Evolutionary conservation across 1,284 basidiomycete species (phyloP), one percentile per base, ranked within the genome.

Genomic region (Earliella scabrosa): DNA sequence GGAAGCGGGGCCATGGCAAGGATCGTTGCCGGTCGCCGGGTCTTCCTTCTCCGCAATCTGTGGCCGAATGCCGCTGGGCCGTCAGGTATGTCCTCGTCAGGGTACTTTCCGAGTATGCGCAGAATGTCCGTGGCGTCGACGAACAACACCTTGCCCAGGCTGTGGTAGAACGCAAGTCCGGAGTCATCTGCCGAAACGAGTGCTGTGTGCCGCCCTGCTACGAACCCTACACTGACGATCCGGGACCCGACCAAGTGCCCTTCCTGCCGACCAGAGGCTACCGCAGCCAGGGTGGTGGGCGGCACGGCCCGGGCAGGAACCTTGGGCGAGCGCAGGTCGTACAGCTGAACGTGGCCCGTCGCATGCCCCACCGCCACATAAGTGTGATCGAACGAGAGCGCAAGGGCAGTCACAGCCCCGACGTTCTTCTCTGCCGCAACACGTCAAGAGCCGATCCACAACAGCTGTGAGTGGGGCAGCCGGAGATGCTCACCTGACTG

Each of bases 141-240:
- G 59, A 98, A 98, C 18, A 99, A 81, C 7, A 99, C 90, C 68
- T 94, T 96, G 18, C 97, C 96, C 2, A 99, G 78, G 50, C 91
- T 93, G 73, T 98, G 97, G 72, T 95, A 98, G 74, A 99, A 99
- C 0, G 94, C 92, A 4, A 98, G 80, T 0, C 97, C 97, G 59
- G 85, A 78, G 57, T 96, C 92, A 70, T 99, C 97, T 1, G 94
- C 93, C 10, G 90, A 92, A 34, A 98, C 87, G 48, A 99, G 85
- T 2, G 95, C 95, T 1, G 97, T 99, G 68, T 98, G 97, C 35
- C 97, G 82, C 16, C 88, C 87, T 7, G 94, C 95, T n/a, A 99
- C 86, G 67, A 99, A 99, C 11, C 87, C 90, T 41, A 99, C 77
- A 64, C 84, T 91, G 54, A 92, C 78, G 46, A 99, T 95, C n/a